Evolutionary conservation across 2,329 filamentous ascomycete genomes (phyloP).

Genomic region (Phyllachora maydis): DNA sequence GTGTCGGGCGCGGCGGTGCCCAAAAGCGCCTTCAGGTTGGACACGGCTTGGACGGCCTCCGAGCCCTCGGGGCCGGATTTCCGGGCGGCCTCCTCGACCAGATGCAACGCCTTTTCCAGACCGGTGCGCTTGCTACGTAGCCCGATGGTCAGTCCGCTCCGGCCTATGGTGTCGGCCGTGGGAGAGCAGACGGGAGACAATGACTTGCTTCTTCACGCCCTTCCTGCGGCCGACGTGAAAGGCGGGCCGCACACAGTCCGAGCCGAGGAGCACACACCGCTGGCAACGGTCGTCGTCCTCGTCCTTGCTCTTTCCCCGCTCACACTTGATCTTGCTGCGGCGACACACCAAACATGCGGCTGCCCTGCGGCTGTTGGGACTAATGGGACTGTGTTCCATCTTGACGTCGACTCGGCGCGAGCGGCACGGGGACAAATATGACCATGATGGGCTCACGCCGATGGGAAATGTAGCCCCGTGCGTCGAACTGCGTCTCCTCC

Average conservation of each 20-base stretch:
- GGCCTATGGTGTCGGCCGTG: background rate
- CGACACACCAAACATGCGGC: conserved; percentile 23
- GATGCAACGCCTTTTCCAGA: conserved; percentile 52
- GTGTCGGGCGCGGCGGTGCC: conserved; percentile 6
- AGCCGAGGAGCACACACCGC: conserved; percentile 33
- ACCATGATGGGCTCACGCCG: too few relatives aligned
- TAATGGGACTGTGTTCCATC: too few relatives aligned
- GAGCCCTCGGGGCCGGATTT: conserved; percentile 24
- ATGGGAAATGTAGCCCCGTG: too few relatives aligned
- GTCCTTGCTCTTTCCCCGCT: conserved; percentile 28
- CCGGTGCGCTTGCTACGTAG: conserved; percentile 52
- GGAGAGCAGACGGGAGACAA: background rate
- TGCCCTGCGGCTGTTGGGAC: conserved; percentile 8
- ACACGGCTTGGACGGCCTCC: conserved; percentile 23
- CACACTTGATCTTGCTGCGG: conserved; percentile 47
- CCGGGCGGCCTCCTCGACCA: conserved; percentile 50
- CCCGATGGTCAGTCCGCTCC: conserved; percentile 4
- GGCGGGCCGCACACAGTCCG: conserved; percentile 47
- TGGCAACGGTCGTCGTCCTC: conserved; percentile 31
- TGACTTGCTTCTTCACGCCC: conserved; percentile 50
- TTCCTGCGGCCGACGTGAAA: conserved; percentile 57
- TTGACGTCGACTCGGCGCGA: too few relatives aligned
- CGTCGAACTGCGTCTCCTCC: too few relatives aligned
- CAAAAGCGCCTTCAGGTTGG: conserved; percentile 19
- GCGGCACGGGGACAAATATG: too few relatives aligned